Percentiles rank a stretch among this genome's conserved stretches.
phyloP scores from a whole-genome alignment of 768 basidiomycete species.

The Russula vinacea region DNA sequence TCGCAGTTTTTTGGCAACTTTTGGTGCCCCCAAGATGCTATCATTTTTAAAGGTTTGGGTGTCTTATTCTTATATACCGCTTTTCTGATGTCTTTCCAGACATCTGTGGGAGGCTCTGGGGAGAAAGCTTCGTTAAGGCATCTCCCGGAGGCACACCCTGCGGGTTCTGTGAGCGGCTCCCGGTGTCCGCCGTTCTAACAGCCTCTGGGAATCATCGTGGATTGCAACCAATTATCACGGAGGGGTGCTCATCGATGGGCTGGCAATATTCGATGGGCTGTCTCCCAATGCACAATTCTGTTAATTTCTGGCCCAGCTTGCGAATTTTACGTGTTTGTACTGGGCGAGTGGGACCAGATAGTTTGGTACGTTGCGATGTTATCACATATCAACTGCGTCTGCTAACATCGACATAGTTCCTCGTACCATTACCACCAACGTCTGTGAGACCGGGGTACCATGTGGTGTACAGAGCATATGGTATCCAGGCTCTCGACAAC shows the following conservation, averaged over 20 bases:
- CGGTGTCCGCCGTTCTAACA: neutral
- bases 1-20: neutral
- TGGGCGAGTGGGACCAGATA: neutral
- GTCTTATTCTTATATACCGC: neutral
- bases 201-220: neutral
- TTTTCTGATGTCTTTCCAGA: neutral
- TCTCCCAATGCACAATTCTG: neutral
- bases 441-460: slow-evolving; percentile 2
- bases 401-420: neutral
- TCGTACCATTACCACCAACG: slow-evolving; percentile 5
- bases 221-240: neutral
- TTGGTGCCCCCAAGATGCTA: neutral
- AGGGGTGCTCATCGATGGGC: neutral
- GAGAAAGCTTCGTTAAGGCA: neutral
- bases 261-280: neutral
- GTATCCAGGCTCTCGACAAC: neutral
- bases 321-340: neutral
- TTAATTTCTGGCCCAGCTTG: neutral
- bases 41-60: neutral
- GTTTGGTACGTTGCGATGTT: neutral
- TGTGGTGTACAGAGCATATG: neutral
- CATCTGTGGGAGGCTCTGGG: neutral
- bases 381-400: neutral
- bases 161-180: neutral
- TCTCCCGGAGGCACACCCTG: neutral